Conservation (phyloP, 306 rosid species). For the Prunus fruticosa region DNA sequence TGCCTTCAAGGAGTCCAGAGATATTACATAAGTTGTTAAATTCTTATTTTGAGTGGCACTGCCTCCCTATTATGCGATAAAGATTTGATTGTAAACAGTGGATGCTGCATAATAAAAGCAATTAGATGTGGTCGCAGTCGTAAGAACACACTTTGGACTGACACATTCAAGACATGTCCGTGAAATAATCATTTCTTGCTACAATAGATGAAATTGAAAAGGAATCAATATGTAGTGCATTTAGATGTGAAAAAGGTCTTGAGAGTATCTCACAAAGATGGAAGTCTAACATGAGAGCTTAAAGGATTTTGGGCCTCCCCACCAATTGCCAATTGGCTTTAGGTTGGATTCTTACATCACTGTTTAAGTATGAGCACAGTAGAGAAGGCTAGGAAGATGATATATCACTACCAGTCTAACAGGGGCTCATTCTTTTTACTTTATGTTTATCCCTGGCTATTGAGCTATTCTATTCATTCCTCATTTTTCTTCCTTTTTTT, state of each 20-base stretch:
- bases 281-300: too few species aligned
- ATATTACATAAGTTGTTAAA: not conserved
- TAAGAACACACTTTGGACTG: not conserved
- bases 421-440: not conserved
- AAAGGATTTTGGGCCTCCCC: too few species aligned
- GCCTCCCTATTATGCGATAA: not conserved
- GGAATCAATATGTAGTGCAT: not conserved
- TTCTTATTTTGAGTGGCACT: not conserved
- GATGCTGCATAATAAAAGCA: not conserved
- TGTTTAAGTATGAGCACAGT: not conserved
- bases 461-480: conserved; percentile 12
- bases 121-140: not conserved
- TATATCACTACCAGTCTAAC: not conserved
- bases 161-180: not conserved
- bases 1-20: not conserved
- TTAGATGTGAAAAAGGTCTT: too few species aligned
- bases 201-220: not conserved
- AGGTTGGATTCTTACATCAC: too few species aligned
- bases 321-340: too few species aligned
- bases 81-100: not conserved
- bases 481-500: not conserved
- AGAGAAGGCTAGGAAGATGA: not conserved
- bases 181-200: not conserved
- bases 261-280: too few species aligned
- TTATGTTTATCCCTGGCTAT: conserved; percentile 10